A percentile compares a stretch with the other conserved stretches of the same genome.
These are phyloP conservation scores for Lasiosphaeria ovina DNA, from an alignment of 495 filamentous ascomycete genomes.

Conservation along the genomic window DNA sequence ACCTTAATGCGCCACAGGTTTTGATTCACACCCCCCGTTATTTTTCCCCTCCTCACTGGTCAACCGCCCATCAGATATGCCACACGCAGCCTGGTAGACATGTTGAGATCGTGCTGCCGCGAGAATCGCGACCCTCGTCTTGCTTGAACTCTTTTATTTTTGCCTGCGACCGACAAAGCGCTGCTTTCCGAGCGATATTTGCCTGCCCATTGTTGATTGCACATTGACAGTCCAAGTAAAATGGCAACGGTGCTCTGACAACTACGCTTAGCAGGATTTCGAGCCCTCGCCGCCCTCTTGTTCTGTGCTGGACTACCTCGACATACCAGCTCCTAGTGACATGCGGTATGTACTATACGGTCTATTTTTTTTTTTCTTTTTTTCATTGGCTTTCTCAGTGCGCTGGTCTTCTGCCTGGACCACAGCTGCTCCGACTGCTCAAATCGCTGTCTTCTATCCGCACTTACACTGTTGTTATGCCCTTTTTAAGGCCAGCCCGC, in stretches of 20 bases:
- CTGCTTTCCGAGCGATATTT: slow-evolving; percentile 9
- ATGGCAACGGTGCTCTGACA: slow-evolving; percentile 27
- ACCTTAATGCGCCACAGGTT: slow-evolving; percentile 11
- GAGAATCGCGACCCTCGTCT: background rate
- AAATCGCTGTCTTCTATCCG: slow-evolving; percentile 20
- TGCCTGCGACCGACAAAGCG: slow-evolving; percentile 2
- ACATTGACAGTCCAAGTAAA: slow-evolving; percentile 12
- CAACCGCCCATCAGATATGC: background rate
- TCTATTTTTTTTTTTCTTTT: slow-evolving; percentile 18
- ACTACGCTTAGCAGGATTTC: slow-evolving; percentile 44
- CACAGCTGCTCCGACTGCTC: slow-evolving; percentile 4
- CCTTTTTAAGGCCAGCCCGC: slow-evolving; percentile 15
- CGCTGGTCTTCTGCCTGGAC: background rate
- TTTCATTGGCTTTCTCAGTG: slow-evolving; percentile 2
- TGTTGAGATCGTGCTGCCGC: background rate
- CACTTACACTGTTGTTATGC: slow-evolving; percentile 28
- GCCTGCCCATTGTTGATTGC: too few relatives aligned
- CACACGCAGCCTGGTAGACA: background rate
- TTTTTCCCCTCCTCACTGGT: background rate
- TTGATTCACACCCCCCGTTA: slow-evolving; percentile 2
- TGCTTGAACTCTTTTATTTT: background rate
- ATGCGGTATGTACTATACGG: slow-evolving; percentile 41
- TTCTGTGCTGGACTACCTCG: slow-evolving; percentile 49
- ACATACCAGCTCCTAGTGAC: slow-evolving; percentile 45
- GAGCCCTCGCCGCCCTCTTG: slow-evolving; percentile 48